A percentile compares a stretch with the other conserved stretches of the same genome.
phyloP scores from a whole-genome alignment of 805 yeast species.

The Ogataea angusta region DNA sequence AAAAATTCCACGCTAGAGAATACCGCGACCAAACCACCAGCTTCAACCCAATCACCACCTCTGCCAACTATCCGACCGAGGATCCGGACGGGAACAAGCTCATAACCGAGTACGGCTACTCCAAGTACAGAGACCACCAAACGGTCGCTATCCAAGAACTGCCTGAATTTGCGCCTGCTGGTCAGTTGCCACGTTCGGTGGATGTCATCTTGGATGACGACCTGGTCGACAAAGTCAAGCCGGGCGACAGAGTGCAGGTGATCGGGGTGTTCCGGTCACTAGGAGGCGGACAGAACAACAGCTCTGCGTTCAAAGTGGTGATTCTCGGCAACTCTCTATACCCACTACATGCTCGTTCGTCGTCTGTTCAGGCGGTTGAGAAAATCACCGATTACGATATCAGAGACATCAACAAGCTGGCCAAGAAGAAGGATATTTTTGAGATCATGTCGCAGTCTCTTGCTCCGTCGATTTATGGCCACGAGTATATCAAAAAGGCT shows the following conservation, averaged over 20 bases:
- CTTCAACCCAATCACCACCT: conserved; percentile 75
- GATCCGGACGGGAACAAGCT: conserved; percentile 89
- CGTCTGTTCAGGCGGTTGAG: conserved; percentile 61
- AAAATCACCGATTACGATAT: conserved; percentile 78
- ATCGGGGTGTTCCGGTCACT: conserved; percentile 92
- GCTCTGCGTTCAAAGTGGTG: conserved; percentile 76
- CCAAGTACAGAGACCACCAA: conserved; percentile 92
- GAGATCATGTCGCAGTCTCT: conserved; percentile 78
- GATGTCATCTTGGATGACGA: conserved; percentile 95
- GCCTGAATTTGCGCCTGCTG: conserved; percentile 98
- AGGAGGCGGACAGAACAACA: conserved; percentile 65
- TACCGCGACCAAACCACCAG: conserved; percentile 92
- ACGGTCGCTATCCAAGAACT: conserved; percentile 91
- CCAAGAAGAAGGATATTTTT: conserved; percentile 69
- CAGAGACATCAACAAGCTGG: conserved; percentile 75
- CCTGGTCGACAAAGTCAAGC: conserved; percentile 85
- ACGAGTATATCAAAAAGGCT: conserved; percentile 86
- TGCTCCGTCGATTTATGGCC: conserved; percentile 96
- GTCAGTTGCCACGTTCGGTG: conserved; percentile 90
- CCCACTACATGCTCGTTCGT: conserved; percentile 82
- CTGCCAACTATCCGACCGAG: conserved; percentile 88
- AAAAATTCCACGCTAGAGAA: conserved; percentile 84
- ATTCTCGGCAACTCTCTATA: conserved; percentile 86
- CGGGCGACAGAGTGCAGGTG: conserved; percentile 93
- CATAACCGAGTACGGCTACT: conserved; percentile 87